Conservation (phyloP, 495 filamentous ascomycete genomes). For the Amniculicola lignicola region DNA sequence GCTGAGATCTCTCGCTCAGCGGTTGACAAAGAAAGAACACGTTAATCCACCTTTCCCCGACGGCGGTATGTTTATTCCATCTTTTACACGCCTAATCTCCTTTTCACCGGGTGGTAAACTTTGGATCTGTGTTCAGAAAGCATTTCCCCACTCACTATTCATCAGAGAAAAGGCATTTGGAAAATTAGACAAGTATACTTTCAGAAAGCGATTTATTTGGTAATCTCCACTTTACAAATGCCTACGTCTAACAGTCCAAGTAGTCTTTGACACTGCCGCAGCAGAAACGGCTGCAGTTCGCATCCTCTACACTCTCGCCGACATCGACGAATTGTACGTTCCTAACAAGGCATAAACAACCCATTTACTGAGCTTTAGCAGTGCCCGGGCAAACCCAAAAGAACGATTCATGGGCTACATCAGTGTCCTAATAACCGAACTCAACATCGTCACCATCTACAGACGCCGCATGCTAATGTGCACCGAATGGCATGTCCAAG, state of each 20-base stretch:
- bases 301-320: constrained; percentile 56
- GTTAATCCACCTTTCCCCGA: constrained; percentile 53
- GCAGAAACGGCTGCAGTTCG: constrained; percentile 46
- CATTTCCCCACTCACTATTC: too few relatives aligned
- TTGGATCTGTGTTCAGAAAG: too few relatives aligned
- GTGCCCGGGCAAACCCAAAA: constrained; percentile 40
- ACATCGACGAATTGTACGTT: constrained; percentile 54
- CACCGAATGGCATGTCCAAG: constrained; percentile 51
- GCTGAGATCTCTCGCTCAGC: constrained; percentile 52
- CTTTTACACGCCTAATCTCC: background rate
- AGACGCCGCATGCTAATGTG: constrained; percentile 52
- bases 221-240: too few relatives aligned
- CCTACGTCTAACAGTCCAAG: background rate
- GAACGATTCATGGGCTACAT: constrained; percentile 57
- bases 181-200: too few relatives aligned
- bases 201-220: too few relatives aligned
- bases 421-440: constrained; percentile 54
- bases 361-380: constrained; percentile 11
- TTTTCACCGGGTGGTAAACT: too few relatives aligned
- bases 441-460: constrained; percentile 49
- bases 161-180: too few relatives aligned
- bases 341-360: background rate
- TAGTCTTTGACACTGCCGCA: constrained; percentile 52
- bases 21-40: constrained; percentile 52
- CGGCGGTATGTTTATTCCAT: constrained; percentile 12